Evolutionary conservation across 352 stramenopile genomes (phyloP).

Genomic region (Phytophthora boehmeriae): DNA sequence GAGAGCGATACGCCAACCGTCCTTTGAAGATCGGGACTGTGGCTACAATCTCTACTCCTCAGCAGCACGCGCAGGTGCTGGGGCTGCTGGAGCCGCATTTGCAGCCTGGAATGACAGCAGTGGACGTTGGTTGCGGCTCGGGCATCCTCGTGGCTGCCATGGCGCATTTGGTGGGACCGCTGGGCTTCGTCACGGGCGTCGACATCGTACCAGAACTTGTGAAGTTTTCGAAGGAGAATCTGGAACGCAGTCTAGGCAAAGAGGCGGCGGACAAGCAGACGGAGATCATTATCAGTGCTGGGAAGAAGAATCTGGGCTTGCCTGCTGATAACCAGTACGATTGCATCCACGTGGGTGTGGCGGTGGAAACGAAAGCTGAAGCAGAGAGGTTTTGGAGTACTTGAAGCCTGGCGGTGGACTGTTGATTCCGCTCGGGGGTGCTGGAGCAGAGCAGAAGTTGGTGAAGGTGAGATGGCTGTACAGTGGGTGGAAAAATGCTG

Average conservation of each 20-base stretch:
- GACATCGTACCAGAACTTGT: slow-evolving; percentile 85
- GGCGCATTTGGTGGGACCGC: slow-evolving; percentile 64
- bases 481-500: not conserved
- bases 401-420: slow-evolving; percentile 75
- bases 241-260: slow-evolving; percentile 50
- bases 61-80: slow-evolving; percentile 85
- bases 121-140: slow-evolving; percentile 86
- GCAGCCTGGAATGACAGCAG: slow-evolving; percentile 55
- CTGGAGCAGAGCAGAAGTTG: slow-evolving; percentile 74
- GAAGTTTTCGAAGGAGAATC: slow-evolving; percentile 67
- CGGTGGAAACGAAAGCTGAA: slow-evolving; percentile 76
- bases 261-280: slow-evolving; percentile 45
- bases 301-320: slow-evolving; percentile 49
- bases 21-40: slow-evolving; percentile 80
- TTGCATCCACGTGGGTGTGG: slow-evolving; percentile 83
- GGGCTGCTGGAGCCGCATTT: slow-evolving; percentile 68
- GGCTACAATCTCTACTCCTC: slow-evolving; percentile 86
- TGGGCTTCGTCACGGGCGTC: slow-evolving; percentile 63
- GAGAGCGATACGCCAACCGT: slow-evolving; percentile 68
- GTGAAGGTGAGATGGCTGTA: slow-evolving; percentile 58
- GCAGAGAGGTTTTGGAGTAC: slow-evolving; percentile 71
- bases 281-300: slow-evolving; percentile 45
- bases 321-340: slow-evolving; percentile 50
- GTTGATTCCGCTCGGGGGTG: slow-evolving; percentile 67
- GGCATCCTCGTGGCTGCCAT: slow-evolving; percentile 83